These are phyloP conservation scores for Zygosaccharomyces sapae DNA, from an alignment of 1,139 yeast genomes.

Conservation along the genomic window DNA sequence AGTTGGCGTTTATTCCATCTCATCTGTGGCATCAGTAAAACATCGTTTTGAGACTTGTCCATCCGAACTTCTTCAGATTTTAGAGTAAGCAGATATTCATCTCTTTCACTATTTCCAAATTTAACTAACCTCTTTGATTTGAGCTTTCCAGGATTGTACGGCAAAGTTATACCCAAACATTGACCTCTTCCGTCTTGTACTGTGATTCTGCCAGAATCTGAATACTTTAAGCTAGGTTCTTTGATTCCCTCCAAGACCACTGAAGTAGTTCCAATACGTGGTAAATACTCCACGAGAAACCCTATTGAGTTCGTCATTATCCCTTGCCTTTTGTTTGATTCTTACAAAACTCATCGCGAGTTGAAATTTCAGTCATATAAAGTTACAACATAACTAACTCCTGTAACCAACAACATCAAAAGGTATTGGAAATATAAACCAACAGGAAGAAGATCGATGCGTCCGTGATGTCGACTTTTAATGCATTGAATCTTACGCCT, in stretches of 20 bases:
- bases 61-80: constrained; percentile 4
- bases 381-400: constrained; percentile 1
- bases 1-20: constrained; percentile 26
- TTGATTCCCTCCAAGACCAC: constrained; percentile 15
- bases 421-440: neutral
- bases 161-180: constrained; percentile 5
- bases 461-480: constrained; percentile 56
- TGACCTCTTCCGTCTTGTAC: constrained; percentile 3
- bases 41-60: constrained; percentile 14
- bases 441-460: neutral
- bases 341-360: constrained; percentile 14
- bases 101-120: neutral
- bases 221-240: constrained; percentile 4
- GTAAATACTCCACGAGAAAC: constrained; percentile 17
- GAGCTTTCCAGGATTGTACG: constrained; percentile 6
- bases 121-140: constrained; percentile 4
- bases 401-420: neutral
- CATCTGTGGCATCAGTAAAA: constrained; percentile 18
- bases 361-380: neutral
- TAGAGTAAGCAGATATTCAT: constrained; percentile 12
- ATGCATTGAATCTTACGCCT: constrained; percentile 73
- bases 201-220: constrained; percentile 1
- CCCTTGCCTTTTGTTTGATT: neutral
- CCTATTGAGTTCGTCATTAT: constrained; percentile 6
- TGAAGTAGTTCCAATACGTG: constrained; percentile 19